Evolutionary conservation across 768 basidiomycete genomes (phyloP).

Genomic region (Leccinellum luteum): DNA sequence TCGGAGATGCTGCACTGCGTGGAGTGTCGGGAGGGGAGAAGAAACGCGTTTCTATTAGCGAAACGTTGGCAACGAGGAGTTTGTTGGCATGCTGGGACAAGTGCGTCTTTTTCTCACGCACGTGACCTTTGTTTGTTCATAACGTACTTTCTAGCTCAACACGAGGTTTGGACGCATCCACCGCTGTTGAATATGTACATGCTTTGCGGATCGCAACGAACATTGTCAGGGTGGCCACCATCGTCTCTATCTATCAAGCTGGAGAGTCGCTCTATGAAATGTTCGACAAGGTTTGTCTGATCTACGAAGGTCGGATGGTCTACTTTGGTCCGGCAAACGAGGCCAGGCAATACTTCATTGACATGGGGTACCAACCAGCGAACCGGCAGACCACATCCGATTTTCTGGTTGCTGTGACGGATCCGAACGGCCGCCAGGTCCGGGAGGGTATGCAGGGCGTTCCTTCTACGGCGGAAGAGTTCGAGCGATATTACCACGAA

Average conservation of each 20-base stretch:
- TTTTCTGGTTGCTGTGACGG: conserved; percentile 59
- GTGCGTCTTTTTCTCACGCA: conserved; percentile 30
- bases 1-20: conserved; percentile 77
- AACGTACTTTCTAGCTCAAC: conserved; percentile 53
- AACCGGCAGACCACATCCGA: conserved; percentile 63
- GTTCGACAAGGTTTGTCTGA: conserved; percentile 71
- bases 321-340: conserved; percentile 56
- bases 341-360: conserved; percentile 58
- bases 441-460: conserved; percentile 30
- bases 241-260: conserved; percentile 86
- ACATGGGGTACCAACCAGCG: conserved; percentile 53
- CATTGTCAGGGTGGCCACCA: conserved; percentile 48
- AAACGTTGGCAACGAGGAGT: conserved; percentile 68
- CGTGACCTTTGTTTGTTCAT: conserved; percentile 43
- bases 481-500: conserved; percentile 46
- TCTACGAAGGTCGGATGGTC: conserved; percentile 57
- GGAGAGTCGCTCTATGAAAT: conserved; percentile 62
- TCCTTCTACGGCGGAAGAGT: conserved; percentile 53
- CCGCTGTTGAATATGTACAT: conserved; percentile 71
- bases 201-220: conserved; percentile 69
- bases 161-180: conserved; percentile 63
- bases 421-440: conserved; percentile 56
- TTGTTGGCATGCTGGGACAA: conserved; percentile 81
- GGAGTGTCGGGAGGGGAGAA: conserved; percentile 77
- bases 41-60: conserved; percentile 80